A percentile compares a stretch with the other conserved stretches of the same genome.
Evolutionary conservation across 1,284 basidiomycete genomes (phyloP).

Genomic region (Chondrostereum purpureum): DNA sequence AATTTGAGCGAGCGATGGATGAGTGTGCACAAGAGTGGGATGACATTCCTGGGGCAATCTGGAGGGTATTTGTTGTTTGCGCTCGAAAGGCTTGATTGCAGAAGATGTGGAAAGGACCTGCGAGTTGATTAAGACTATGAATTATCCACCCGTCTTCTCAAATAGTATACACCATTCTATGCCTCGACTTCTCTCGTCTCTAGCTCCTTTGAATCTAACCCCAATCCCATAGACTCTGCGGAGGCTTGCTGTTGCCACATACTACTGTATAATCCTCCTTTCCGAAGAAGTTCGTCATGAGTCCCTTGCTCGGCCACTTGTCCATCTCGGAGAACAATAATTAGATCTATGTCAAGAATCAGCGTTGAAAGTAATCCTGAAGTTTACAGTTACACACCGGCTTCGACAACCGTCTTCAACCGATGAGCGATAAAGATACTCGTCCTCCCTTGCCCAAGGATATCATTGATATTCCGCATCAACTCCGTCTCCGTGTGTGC

Average conservation of each 20-base stretch:
- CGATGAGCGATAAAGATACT: conserved; percentile 96
- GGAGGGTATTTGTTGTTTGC: conserved; percentile 8
- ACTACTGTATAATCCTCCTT: conserved; percentile 70
- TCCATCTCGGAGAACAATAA: conserved; percentile 86
- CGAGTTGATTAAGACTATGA: too few relatives aligned
- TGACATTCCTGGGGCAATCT: background rate
- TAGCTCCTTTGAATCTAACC: too few relatives aligned
- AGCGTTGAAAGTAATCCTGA: too few relatives aligned
- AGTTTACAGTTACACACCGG: conserved; percentile 59
- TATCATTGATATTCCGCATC: conserved; percentile 89
- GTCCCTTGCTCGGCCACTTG: conserved; percentile 87
- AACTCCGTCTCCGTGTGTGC: conserved; percentile 91
- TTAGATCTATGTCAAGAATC: conserved; percentile 52
- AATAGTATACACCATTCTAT: too few relatives aligned
- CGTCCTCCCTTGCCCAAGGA: conserved; percentile 76
- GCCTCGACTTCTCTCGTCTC: too few relatives aligned
- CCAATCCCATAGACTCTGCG: too few relatives aligned
- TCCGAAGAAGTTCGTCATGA: conserved; percentile 74
- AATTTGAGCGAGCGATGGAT: conserved; percentile 14
- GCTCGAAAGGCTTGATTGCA: conserved; percentile 13
- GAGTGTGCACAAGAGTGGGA: conserved; percentile 15
- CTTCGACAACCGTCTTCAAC: conserved; percentile 84
- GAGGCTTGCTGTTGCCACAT: conserved; percentile 84
- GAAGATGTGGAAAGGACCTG: too few relatives aligned
- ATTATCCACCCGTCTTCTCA: too few relatives aligned